Evolutionary conservation across 495 filamentous ascomycete genomes (phyloP).

Genomic region (Talaromyces nanjingensis): DNA sequence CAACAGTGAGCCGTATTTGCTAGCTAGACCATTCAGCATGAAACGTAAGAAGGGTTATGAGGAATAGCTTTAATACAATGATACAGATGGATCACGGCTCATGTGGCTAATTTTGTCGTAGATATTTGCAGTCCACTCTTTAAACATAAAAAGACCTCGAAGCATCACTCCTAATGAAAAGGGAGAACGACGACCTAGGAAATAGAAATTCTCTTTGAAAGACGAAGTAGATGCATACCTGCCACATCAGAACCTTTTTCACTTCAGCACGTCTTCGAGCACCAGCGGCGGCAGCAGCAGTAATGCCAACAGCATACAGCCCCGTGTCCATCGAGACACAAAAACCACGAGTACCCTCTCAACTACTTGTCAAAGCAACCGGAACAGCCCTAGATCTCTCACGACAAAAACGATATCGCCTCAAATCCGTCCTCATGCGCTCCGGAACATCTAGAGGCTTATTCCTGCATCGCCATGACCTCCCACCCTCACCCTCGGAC

Average conservation of each 20-base stretch:
- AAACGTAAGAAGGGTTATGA: neutral
- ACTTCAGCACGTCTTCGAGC: neutral
- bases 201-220: neutral
- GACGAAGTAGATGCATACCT: neutral
- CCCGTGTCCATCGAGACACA: neutral
- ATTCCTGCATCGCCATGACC: constrained; percentile 25
- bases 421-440: constrained; percentile 31
- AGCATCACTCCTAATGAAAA: neutral
- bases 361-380: neutral
- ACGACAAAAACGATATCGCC: constrained; percentile 1
- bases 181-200: neutral
- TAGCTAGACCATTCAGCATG: neutral
- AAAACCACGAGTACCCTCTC: neutral
- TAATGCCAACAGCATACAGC: neutral
- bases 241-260: neutral
- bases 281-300: neutral
- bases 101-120: no score
- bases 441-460: constrained; percentile 33
- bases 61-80: neutral
- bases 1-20: neutral
- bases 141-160: neutral
- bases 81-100: neutral
- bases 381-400: neutral
- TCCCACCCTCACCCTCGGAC: constrained; percentile 14
- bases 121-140: no score